Evolutionary conservation across 768 basidiomycete species (phyloP).

Genomic region (Melanogaster broomeanus): DNA sequence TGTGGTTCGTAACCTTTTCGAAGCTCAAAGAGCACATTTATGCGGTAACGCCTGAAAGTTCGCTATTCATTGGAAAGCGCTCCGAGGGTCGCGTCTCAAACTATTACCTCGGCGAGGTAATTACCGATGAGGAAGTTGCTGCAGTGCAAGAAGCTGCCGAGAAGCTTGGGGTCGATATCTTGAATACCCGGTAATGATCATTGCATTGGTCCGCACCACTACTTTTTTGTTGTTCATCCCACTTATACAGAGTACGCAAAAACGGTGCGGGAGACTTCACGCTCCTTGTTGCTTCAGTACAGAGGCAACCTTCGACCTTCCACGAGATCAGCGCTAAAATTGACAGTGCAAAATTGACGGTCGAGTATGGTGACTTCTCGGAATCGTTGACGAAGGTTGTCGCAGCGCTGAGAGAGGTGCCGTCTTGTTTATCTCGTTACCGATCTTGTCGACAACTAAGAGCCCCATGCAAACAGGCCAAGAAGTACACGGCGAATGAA

Average conservation of each 20-base stretch:
- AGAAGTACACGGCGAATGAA: constrained; percentile 71
- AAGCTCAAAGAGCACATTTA: constrained; percentile 81
- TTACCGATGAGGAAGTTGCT: constrained; percentile 77
- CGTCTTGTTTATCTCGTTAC: neutral
- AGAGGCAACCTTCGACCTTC: constrained; percentile 37
- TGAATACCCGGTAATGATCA: constrained; percentile 72
- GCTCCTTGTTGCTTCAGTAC: constrained; percentile 73
- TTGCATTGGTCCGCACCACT: neutral
- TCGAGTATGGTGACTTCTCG: constrained; percentile 79
- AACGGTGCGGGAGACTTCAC: constrained; percentile 61
- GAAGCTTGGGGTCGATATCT: constrained; percentile 68
- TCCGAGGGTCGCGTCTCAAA: constrained; percentile 76
- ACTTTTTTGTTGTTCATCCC: neutral
- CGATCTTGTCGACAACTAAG: neutral
- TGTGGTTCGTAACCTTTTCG: constrained; percentile 1
- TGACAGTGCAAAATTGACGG: constrained; percentile 51
- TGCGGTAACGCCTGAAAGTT: constrained; percentile 59
- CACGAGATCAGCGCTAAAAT: constrained; percentile 50
- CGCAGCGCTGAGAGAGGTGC: constrained; percentile 60
- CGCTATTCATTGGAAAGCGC: constrained; percentile 79
- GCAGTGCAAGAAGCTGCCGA: constrained; percentile 76
- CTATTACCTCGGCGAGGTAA: constrained; percentile 78
- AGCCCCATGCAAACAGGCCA: constrained; percentile 48
- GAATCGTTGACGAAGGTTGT: constrained; percentile 54
- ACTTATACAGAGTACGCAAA: constrained; percentile 63